Base-by-base conservation (phyloP, 1,284 basidiomycete species). In the Trametes pubescens region DNA sequence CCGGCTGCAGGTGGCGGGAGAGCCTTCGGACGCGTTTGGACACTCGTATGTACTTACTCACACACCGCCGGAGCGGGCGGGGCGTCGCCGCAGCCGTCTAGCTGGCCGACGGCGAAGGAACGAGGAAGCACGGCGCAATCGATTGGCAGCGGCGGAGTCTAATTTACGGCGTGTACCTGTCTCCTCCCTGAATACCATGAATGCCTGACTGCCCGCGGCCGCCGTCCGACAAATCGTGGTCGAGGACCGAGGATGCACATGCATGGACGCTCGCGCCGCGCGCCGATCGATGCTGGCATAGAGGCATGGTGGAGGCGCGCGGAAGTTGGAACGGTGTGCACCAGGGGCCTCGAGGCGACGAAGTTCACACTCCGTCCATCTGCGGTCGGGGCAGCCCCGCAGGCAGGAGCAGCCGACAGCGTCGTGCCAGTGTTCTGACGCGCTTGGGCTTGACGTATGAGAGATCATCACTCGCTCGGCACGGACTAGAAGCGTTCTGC, bases 401-500 rank as follows among this genome's bases (percentile, higher is more conserved):
- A 40, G 43, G 51, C 46, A 49, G 51, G 34, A 49, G 56, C 46
- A 61, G 60, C 54, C 38, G 29, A 21, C 40, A 29, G 22, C 59
- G 57, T 44, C 46, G 46, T 34, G 29, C 29, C 57, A 11, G 40
- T 16, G 24, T 48, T 43, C 59, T 54, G 59, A 55, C 59, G 52
- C 46, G 46, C 21, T 21, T 29, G 35, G 29, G 29, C 37, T 34
- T 61, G 59, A 61, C 59, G 53, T 56, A 51, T 56, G 53, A 51
- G 32, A 55, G 53, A 61, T 56, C 47, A 56, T 61, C 60, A 56
- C 48, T 34, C 38, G 60, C 53, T 43, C 60, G 53, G 53, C 53
- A 43, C 51, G 60, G 48, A n/a, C 60, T 44, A 61, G 60, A 61
- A 56, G 60, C 53, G 37, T 21, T 37, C 16, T 29, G 14, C 34